Percentiles rank a stretch among this genome's conserved stretches.
Evolutionary conservation across 1,284 basidiomycete genomes (phyloP).

Genomic region (Ustilago sp.): DNA sequence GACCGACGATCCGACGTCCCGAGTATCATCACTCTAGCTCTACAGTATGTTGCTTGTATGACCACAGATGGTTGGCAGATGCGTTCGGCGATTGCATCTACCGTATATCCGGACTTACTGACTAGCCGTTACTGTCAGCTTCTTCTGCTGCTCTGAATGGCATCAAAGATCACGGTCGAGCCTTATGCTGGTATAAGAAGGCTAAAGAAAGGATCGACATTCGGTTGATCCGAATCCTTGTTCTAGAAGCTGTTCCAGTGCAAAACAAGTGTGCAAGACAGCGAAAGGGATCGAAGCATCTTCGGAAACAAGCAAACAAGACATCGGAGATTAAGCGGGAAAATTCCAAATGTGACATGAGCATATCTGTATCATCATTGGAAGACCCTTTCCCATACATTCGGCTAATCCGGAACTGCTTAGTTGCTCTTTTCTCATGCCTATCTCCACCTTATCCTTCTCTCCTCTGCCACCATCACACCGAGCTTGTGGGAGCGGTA

Average conservation of each 20-base stretch:
- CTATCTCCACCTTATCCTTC: neutral
- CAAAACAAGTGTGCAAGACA: neutral
- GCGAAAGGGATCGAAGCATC: neutral
- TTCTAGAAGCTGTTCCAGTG: too few species aligned
- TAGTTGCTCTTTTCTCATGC: neutral
- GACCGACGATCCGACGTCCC: slow-evolving; percentile 27
- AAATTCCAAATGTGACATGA: neutral
- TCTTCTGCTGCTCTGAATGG: neutral
- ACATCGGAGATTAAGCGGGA: slow-evolving; percentile 24
- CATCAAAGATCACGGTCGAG: neutral
- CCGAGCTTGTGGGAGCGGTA: neutral
- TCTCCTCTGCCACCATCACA: neutral
- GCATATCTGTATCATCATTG: neutral
- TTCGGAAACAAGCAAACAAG: slow-evolving; percentile 21
- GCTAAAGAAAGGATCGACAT: neutral
- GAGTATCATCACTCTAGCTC: neutral
- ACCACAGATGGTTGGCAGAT: too few species aligned
- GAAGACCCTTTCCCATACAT: neutral
- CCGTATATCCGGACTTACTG: neutral
- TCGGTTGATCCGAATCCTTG: too few species aligned
- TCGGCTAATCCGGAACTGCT: slow-evolving; percentile 6
- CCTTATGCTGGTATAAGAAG: neutral
- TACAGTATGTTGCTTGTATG: too few species aligned
- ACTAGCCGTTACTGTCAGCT: neutral
- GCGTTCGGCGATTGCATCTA: too few species aligned